phyloP scores from a whole-genome alignment of 352 stramenopile genomes.

The Globisporangium viniferum region DNA sequence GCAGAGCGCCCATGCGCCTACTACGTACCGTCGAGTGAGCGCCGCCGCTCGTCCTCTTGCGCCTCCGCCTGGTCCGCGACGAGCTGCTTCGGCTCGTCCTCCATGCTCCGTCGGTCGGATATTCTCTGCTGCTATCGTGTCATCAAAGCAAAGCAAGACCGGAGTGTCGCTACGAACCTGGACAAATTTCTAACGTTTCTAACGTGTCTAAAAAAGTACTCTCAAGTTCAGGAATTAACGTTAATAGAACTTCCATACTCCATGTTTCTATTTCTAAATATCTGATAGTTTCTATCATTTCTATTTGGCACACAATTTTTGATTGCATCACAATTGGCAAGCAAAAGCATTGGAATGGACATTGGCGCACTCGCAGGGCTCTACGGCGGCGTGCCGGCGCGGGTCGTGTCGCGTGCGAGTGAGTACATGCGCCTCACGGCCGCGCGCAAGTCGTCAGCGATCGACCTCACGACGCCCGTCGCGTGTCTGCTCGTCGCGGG shows the following conservation, averaged over 20 bases:
- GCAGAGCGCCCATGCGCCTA: neutral
- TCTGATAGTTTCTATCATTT: neutral
- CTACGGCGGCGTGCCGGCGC: constrained; percentile 56
- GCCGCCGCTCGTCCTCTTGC: neutral
- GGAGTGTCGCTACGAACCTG: neutral
- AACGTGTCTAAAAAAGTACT: neutral
- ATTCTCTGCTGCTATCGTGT: constrained; percentile 8
- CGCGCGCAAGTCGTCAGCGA: constrained; percentile 35
- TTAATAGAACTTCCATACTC: neutral
- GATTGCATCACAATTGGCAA: neutral
- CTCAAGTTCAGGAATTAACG: too few species aligned
- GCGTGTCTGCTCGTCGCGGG: constrained; percentile 65
- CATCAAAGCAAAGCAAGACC: neutral
- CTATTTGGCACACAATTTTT: neutral
- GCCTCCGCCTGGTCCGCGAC: neutral
- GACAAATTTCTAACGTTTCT: neutral
- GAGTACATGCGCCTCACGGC: constrained; percentile 52
- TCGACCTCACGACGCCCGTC: constrained; percentile 39
- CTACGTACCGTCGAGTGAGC: neutral
- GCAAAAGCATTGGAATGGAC: constrained; percentile 32
- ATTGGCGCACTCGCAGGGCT: constrained; percentile 37
- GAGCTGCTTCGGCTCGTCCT: constrained; percentile 7
- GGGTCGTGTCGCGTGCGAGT: constrained; percentile 41
- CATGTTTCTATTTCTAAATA: neutral
- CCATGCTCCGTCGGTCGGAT: neutral